Evolutionary conservation across 2,329 filamentous ascomycete genomes (phyloP).

Genomic region (Apiospora marii): DNA sequence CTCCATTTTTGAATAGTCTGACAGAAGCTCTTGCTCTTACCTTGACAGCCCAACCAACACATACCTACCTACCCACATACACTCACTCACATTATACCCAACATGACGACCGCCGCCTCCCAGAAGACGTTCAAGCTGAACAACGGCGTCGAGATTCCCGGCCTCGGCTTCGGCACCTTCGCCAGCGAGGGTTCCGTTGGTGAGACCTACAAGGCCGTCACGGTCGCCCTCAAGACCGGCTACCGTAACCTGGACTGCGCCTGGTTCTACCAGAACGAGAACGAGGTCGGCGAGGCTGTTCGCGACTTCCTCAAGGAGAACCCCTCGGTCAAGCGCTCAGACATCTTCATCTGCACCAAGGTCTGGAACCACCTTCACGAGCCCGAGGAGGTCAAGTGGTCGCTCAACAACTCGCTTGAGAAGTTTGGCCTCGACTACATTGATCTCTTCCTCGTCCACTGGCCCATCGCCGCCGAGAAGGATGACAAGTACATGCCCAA

Average conservation of each 20-base stretch:
- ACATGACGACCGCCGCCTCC: slow-evolving; percentile 6
- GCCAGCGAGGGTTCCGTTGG: slow-evolving; percentile 69
- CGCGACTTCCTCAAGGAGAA: slow-evolving; percentile 51
- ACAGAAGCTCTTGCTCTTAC: neutral
- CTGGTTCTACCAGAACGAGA: slow-evolving; percentile 74
- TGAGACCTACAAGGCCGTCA: slow-evolving; percentile 70
- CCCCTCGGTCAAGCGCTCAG: slow-evolving; percentile 56
- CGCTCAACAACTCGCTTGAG: slow-evolving; percentile 60
- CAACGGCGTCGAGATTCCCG: slow-evolving; percentile 66
- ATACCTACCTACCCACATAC: neutral
- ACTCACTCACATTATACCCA: neutral
- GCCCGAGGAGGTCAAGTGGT: slow-evolving; percentile 64
- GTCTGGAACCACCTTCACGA: slow-evolving; percentile 73
- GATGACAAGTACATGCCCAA: slow-evolving; percentile 51
- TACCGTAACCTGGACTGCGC: slow-evolving; percentile 75
- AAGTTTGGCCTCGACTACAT: slow-evolving; percentile 63
- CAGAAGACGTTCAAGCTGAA: slow-evolving; percentile 51
- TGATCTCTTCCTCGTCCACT: slow-evolving; percentile 67
- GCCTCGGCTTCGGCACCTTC: slow-evolving; percentile 71
- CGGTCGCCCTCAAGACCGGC: slow-evolving; percentile 66
- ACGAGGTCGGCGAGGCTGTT: slow-evolving; percentile 65
- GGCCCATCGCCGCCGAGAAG: slow-evolving; percentile 55
- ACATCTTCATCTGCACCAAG: slow-evolving; percentile 71
- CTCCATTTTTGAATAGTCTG: neutral
- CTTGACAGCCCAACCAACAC: neutral